phyloP scores from a whole-genome alignment of 2,329 filamentous ascomycete genomes.

The Xylariaceae sp. region DNA sequence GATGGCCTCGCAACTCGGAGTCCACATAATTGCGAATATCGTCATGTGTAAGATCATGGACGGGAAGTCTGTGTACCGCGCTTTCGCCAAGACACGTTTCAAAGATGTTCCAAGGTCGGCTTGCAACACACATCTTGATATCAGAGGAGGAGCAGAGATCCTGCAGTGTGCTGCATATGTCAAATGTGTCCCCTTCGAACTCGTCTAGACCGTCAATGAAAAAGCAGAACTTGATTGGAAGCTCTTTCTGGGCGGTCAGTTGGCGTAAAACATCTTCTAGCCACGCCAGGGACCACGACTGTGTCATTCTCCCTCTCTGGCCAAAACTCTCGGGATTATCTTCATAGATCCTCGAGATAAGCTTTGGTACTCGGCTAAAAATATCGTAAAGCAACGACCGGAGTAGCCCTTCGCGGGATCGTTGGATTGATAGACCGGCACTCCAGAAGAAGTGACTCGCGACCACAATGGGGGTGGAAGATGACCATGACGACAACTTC shows the following conservation, averaged over 20 bases:
- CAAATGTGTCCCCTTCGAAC: not conserved
- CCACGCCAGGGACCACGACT: no score
- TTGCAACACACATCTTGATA: conserved; percentile 5
- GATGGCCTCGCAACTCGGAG: not conserved
- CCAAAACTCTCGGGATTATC: not conserved
- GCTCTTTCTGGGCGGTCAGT: no score
- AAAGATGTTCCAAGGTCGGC: conserved; percentile 4
- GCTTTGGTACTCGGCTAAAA: not conserved
- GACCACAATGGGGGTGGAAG: not conserved
- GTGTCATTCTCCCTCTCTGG: no score
- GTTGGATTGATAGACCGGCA: not conserved
- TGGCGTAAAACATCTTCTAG: no score
- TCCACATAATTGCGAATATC: not conserved
- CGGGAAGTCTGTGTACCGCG: not conserved
- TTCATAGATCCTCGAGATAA: no score
- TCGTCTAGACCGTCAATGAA: no score
- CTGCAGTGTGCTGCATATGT: not conserved
- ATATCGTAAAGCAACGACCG: not conserved
- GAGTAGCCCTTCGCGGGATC: not conserved
- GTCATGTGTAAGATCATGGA: not conserved
- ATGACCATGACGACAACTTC: not conserved
- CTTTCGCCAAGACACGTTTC: not conserved
- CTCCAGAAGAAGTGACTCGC: conserved; percentile 2
- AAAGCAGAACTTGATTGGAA: not conserved
- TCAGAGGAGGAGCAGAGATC: not conserved